Evolutionary conservation across 805 yeast genomes (phyloP), one percentile per base, ranked within the genome.

Genomic region (Metschnikowia anglica): DNA sequence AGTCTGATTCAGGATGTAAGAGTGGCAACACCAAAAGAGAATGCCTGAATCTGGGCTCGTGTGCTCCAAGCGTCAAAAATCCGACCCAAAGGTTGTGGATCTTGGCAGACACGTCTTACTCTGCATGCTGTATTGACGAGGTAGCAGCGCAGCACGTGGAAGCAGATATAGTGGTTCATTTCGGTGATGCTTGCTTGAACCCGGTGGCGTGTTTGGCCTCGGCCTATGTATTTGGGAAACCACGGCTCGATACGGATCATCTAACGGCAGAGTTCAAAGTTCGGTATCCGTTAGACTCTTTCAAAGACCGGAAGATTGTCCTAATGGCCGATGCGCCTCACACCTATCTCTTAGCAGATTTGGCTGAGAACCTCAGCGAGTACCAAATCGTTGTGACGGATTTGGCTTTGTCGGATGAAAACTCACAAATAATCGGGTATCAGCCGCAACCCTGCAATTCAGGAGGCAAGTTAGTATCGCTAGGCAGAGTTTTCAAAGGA

Each of bases 121-220:
- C 96, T 21, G 74, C 96, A 1, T 93, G 99, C 63, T 93, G 99
- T 65, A 84, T 91, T 9, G 99, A 93, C 62, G 97, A 90, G 58
- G 95, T 91, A 20, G 98, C 99, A 0, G 95, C 97, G 0, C 90
- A 86, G 58, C 99, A 93, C 62, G 95, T 91, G 12, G 59, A 69
- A 5, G 89, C 93, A 5, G 96, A 91, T 49, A 65, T 85, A 4
- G 88, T 93, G 21, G 80, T 90, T 2, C 99, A 93, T 63, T 88
- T 90, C 63, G 99, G 99, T 2, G 95, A 88, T 59, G 91, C 98
- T 0, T 93, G 99, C 62, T 64, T 93, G 58, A 89, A 85, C 53
- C 85, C 89, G 0, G 81, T 88, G 5, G 80, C 78, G 34, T 78
- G 79, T 33, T 59, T 88, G n/a, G 81, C 85, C 0, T 87, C 89